phyloP scores from a whole-genome alignment of 805 yeast species.

The Yarrowia deformans region DNA sequence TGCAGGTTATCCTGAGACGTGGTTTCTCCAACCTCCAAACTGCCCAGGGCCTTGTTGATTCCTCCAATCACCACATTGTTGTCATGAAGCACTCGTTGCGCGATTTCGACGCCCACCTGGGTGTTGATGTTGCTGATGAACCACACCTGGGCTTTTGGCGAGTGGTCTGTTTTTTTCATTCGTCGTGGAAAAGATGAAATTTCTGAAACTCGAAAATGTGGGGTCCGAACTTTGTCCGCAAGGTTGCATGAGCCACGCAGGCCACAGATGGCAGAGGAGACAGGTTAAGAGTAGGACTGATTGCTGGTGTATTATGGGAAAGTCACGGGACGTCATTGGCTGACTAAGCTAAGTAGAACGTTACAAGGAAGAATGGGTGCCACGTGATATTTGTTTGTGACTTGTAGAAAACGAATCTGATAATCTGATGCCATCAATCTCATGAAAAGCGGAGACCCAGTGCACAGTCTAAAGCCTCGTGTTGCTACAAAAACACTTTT shows the following conservation, averaged over 20 bases:
- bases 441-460: no score
- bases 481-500: no score
- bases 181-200: neutral
- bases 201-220: neutral
- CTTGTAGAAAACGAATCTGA: no score
- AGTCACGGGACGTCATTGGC: no score
- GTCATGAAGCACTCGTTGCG: constrained; percentile 20
- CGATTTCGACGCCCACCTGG: constrained; percentile 29
- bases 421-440: no score
- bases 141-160: constrained; percentile 8
- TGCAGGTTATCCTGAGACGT: constrained; percentile 16
- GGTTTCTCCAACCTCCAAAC: constrained; percentile 25
- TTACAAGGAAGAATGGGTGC: no score
- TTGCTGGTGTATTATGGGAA: no score
- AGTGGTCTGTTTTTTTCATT: constrained; percentile 8
- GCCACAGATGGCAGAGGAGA: no score
- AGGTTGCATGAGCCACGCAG: neutral
- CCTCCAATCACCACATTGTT: constrained; percentile 24
- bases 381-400: no score
- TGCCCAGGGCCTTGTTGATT: constrained; percentile 7
- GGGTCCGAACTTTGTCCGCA: constrained; percentile 23
- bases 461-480: no score
- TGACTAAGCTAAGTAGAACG: no score
- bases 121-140: constrained; percentile 35
- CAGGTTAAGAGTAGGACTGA: no score